These are phyloP conservation scores for Suillus plorans DNA, from an alignment of 768 basidiomycete species.

Conservation along the genomic window DNA sequence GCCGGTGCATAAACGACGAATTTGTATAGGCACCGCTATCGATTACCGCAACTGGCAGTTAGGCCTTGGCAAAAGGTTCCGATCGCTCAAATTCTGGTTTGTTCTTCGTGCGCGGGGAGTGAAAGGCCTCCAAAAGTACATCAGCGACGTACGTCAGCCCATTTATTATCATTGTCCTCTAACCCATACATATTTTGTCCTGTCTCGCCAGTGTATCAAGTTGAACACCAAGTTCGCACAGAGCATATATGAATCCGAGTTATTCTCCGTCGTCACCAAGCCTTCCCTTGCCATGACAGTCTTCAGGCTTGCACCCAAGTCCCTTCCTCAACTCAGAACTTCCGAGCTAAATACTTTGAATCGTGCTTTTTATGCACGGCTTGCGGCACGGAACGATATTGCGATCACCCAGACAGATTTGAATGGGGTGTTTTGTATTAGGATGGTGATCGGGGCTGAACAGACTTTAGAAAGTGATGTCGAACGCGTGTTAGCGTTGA, in stretches of 20 bases:
- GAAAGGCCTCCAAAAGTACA: slow-evolving; percentile 76
- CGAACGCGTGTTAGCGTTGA: slow-evolving; percentile 45
- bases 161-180: neutral
- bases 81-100: slow-evolving; percentile 92
- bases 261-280: slow-evolving; percentile 64
- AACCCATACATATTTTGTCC: neutral
- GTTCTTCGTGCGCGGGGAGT: slow-evolving; percentile 81
- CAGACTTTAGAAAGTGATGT: slow-evolving; percentile 68
- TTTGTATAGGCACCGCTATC: slow-evolving; percentile 62
- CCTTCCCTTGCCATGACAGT: slow-evolving; percentile 75
- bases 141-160: slow-evolving; percentile 52
- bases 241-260: slow-evolving; percentile 47
- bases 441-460: slow-evolving; percentile 74
- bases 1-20: too few species aligned
- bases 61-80: slow-evolving; percentile 84
- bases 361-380: slow-evolving; percentile 51
- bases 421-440: slow-evolving; percentile 70
- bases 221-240: slow-evolving; percentile 60
- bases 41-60: slow-evolving; percentile 90
- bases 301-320: slow-evolving; percentile 59
- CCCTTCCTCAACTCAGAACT: slow-evolving; percentile 20
- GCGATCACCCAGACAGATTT: slow-evolving; percentile 77
- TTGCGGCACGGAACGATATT: slow-evolving; percentile 64
- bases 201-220: slow-evolving; percentile 52
- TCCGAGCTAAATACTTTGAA: slow-evolving; percentile 67